phyloP scores from a whole-genome alignment of 1,139 yeast genomes.

The Suhomyces bribrorum region DNA sequence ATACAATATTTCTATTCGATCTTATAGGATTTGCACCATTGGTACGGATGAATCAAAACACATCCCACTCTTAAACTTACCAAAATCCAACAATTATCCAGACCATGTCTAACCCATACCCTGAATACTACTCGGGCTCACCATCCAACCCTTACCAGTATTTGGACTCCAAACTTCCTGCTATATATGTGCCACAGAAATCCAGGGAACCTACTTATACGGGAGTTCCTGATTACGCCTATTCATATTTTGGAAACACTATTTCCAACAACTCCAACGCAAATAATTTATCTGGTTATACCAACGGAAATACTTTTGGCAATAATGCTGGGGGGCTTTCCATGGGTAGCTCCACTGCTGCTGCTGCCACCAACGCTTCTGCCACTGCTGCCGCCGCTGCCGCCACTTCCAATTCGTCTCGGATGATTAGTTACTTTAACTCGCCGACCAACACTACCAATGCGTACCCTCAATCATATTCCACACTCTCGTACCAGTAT shows the following conservation, averaged over 20 bases:
- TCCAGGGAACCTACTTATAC: too few relatives aligned
- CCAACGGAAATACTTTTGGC: too few relatives aligned
- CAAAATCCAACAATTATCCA: not conserved
- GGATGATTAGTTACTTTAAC: not conserved
- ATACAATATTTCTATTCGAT: too few relatives aligned
- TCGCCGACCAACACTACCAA: constrained; percentile 4
- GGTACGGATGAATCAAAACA: not conserved
- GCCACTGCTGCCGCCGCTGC: not conserved
- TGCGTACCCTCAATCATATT: constrained; percentile 4
- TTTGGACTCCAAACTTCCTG: constrained; percentile 14
- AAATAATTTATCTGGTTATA: too few relatives aligned
- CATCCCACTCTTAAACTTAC: too few relatives aligned
- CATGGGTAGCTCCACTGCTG: too few relatives aligned
- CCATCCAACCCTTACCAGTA: constrained; percentile 9
- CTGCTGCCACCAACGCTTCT: not conserved
- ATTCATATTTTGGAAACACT: not conserved
- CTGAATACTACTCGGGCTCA: constrained; percentile 11
- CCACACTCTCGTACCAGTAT: constrained; percentile 10
- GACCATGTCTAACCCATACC: constrained; percentile 12
- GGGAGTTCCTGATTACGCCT: not conserved
- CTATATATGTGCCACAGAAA: constrained; percentile 11
- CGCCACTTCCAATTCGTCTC: constrained; percentile 1
- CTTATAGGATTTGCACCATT: not conserved
- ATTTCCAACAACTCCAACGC: too few relatives aligned
- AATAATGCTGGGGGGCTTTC: too few relatives aligned